Base-by-base conservation (phyloP, 345 rosid species). In the Arabidopsis suecica region DNA sequence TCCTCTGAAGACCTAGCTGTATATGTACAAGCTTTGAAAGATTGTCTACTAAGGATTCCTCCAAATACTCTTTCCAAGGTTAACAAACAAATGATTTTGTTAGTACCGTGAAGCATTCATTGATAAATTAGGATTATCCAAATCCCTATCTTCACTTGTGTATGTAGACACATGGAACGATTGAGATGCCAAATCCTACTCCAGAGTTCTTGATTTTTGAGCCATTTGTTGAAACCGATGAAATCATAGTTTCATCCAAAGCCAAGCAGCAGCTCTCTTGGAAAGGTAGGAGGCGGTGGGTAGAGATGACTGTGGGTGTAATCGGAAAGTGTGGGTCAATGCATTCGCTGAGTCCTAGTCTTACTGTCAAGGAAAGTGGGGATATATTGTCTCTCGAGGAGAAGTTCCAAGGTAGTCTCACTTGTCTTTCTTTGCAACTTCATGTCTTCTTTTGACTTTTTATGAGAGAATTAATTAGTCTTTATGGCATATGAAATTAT, bases 161-260 rank as follows among this genome's bases (percentile, higher is more conserved):
- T 72, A 47, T 72, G 65, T 67, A 93, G 98, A 86, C 85, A 22
- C 97, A 93, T 81, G 96, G 97, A 73, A 83, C 79, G 92, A 91
- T 91, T 69, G 98, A 93, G 88, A 93, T 93, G 98, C 96, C 98
- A 59, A 88, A 80, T 72, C 88, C 95, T 78, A 84, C 95, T 53
- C 96, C 98, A 40, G 90, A 91, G 78, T 72, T 44, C 67, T 73
- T 93, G 81, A 87, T 93, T 68, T 93, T 91, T 47, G 98, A 93
- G 80, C 94, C 98, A 59, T 93, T 91, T 72, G 83, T 91, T 61
- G 94, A 89, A 78, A 93, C 98, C 28, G 96, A 91, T 82, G 98
- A 93, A 62, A 83, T 93, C 58, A 64, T 80, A 65, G 61, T 91
- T 81, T 86, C 90, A 5, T 84, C 93, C 36, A 86, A 88, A 79